These are phyloP conservation scores for Pseudogymnoascus sp. DNA, from an alignment of 2,329 filamentous ascomycete genomes.

Conservation along the genomic window DNA sequence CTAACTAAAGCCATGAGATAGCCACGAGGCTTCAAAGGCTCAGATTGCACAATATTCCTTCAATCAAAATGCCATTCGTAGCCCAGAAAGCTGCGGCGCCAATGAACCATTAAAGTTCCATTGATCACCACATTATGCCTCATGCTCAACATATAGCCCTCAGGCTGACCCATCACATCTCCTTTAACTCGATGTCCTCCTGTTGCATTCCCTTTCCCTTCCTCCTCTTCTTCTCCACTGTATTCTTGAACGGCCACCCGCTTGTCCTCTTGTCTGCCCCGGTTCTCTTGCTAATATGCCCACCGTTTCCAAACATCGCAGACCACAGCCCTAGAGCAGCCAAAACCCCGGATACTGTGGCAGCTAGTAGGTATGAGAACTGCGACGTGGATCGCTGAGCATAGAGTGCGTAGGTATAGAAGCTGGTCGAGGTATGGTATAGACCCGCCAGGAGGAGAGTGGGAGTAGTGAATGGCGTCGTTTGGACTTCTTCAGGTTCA, in stretches of 20 bases:
- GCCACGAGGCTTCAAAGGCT: background rate
- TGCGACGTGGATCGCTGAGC: conserved; percentile 34
- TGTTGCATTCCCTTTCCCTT: background rate
- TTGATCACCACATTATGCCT: background rate
- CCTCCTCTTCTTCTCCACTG: conserved; percentile 32
- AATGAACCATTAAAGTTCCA: background rate
- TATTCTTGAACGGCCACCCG: conserved; percentile 58
- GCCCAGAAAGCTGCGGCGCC: background rate
- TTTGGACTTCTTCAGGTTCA: conserved; percentile 38
- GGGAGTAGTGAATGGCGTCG: conserved; percentile 48
- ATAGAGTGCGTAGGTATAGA: conserved; percentile 53
- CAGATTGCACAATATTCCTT: background rate
- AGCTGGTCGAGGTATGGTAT: conserved; percentile 48
- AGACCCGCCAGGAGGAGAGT: conserved; percentile 48
- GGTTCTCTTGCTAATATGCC: conserved; percentile 51
- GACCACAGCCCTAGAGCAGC: conserved; percentile 52
- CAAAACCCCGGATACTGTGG: conserved; percentile 40
- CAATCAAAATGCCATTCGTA: background rate
- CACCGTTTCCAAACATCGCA: conserved; percentile 39
- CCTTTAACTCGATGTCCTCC: background rate
- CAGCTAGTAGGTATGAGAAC: conserved; percentile 43
- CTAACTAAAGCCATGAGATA: background rate
- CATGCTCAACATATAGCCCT: background rate
- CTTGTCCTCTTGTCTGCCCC: conserved; percentile 58
- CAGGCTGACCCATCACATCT: background rate